Base-by-base conservation (phyloP, 73 alveolate species). In the Stentor coeruleus region DNA sequence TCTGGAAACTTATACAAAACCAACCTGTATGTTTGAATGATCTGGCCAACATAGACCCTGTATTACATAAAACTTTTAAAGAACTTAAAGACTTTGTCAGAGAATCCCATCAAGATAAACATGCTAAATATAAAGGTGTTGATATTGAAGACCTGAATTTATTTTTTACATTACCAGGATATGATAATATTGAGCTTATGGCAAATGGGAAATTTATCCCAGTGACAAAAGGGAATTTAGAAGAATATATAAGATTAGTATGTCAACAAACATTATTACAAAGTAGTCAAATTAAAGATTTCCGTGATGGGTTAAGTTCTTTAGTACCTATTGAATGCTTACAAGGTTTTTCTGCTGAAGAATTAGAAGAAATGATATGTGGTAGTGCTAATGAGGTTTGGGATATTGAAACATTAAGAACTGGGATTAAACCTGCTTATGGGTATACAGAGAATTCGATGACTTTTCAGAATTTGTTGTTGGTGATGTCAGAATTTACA, bases 81-180 rank as follows among this genome's bases (percentile, higher is more conserved):
- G 95, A 91, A 72, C 58, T 93, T 14, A 80, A 81, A n/a, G 88
- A 66, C 38, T 87, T 89, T 74, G 74, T 85, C 26, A 86, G 86
- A 55, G 59, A 57, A 41, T 36, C n/a, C 81, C 35, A 33, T n/a
- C 0, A 75, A 36, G 15, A 40, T 15, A 75, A 75, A 39, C 77
- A 37, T 15, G 38, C 38, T 31, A 66, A 66, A 33, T 66, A 1
- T 31, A 15, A 39, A 40, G 92, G 86, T 6, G 74, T 83, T n/a
- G 77, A 74, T 86, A 75, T 95, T 59, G 91, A 82, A 72, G 91
- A 91, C 60, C 59, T 91, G 58, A 91, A 89, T 85, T 82, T 95
- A 6, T 77, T 81, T 60, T 95, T 95, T 79, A 82, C 91, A 66
- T 85, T 95, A 40, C 99, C 99, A 35, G 99, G 98, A 3, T 74